A percentile compares a stretch with the other conserved stretches of the same genome.
Conservation (phyloP, 2,329 filamentous ascomycete species). For the Penicillium sp. region DNA sequence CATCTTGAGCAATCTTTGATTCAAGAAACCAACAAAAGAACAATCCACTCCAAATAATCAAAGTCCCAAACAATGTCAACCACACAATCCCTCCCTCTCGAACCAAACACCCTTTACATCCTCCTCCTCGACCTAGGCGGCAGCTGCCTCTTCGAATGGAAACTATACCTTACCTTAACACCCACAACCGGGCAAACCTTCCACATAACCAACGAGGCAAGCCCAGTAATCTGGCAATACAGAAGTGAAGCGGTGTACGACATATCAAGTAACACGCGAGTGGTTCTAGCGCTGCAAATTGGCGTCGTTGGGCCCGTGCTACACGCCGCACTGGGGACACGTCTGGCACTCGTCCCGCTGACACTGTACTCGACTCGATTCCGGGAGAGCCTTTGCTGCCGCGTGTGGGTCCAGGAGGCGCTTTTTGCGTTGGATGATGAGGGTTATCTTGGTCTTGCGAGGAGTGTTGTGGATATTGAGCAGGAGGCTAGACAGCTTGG, state of each 20-base stretch:
- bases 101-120: slow-evolving; percentile 23
- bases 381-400: slow-evolving; percentile 18
- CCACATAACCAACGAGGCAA: slow-evolving; percentile 18
- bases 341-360: slow-evolving; percentile 19
- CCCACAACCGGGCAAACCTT: slow-evolving; percentile 14
- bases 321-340: slow-evolving; percentile 14
- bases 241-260: slow-evolving; percentile 8
- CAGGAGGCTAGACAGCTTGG: slow-evolving; percentile 15
- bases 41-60: not conserved
- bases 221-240: slow-evolving; percentile 16
- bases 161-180: slow-evolving; percentile 21
- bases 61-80: not conserved
- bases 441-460: slow-evolving; percentile 20
- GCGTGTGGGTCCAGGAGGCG: slow-evolving; percentile 27
- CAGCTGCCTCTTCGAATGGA: slow-evolving; percentile 23
- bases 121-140: slow-evolving; percentile 20
- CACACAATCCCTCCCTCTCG: slow-evolving; percentile 5
- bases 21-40: not conserved
- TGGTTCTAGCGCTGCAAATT: slow-evolving; percentile 24
- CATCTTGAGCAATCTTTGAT: not conserved
- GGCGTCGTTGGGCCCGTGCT: slow-evolving; percentile 18
- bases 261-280: slow-evolving; percentile 1
- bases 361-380: slow-evolving; percentile 20
- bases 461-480: slow-evolving; percentile 16
- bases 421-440: slow-evolving; percentile 25